These are phyloP conservation scores for Fusarium sacchari DNA, from an alignment of 2,329 filamentous ascomycete species.

Conservation along the genomic window DNA sequence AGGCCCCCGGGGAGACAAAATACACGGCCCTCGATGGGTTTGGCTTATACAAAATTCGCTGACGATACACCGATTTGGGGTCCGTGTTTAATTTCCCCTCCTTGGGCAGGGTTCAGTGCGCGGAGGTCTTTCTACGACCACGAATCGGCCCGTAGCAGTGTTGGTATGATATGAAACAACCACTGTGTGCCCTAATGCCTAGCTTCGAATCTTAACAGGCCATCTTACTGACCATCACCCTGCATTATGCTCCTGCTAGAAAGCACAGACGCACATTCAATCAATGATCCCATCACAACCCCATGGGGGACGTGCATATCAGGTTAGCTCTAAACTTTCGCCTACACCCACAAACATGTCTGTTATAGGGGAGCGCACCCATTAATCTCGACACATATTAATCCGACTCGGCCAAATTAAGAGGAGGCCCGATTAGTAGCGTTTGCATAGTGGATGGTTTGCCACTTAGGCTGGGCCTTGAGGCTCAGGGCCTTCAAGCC, in stretches of 20 bases:
- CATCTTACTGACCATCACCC: neutral
- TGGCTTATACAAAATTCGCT: too few species aligned
- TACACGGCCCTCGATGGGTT: too few species aligned
- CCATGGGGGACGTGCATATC: neutral
- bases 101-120: too few species aligned
- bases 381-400: neutral
- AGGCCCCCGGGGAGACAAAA: too few species aligned
- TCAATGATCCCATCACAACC: neutral
- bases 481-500: too few species aligned
- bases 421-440: neutral
- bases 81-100: too few species aligned
- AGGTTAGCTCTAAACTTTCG: neutral
- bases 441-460: too few species aligned
- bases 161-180: neutral
- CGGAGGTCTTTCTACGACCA: neutral
- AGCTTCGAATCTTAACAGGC: neutral
- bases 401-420: neutral
- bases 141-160: neutral
- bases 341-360: neutral
- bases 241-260: neutral
- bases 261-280: neutral
- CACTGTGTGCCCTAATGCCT: too few species aligned
- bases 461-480: too few species aligned
- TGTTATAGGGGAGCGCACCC: too few species aligned
- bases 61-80: too few species aligned